Evolutionary conservation across 2,329 filamentous ascomycete genomes (phyloP), one percentile per base, ranked within the genome.

Genomic region (Cryphonectria nitschkei): DNA sequence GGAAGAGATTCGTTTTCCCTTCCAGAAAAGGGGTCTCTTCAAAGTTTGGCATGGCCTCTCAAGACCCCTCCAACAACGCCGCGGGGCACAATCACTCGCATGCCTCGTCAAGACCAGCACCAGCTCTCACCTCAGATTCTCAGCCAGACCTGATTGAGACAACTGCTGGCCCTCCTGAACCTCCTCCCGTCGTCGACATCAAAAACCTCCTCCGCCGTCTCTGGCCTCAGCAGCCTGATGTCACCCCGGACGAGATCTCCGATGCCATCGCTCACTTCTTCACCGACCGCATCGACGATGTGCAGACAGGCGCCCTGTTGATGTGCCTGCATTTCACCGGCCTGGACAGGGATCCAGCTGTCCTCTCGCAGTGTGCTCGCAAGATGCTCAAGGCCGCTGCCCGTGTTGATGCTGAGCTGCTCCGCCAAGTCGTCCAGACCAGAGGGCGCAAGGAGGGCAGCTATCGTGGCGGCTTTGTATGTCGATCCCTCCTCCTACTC

Each of bases 311-410:
- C 68, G 92, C 95, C 54, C 86, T 99, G 69, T 86, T 98, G 67
- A 98, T 96, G 78, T 93, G 94, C 68, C 86, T 99, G 62, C 95
- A 98, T 82, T 98, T 97, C 75, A 97, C 94, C 1, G 90, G 91
- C 71, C 89, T 94, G 80, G 96, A 98, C 80, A 89, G 92, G 74
- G 89, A 92, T 74, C 89, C 95, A 37, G 93, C 96, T 77, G 93
- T 99, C 56, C 89, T 99, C 75, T 93, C 93, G 69, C 91, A 91
- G 83, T 95, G 94, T 76, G 95, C 95, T 5, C 84, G 87, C 62
- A 90, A 90, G 68, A 98, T 99, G 95, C 88, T 94, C 74, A 86
- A 88, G 70, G 94, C 93, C 32, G 93, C 94, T 1, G 89, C 90
- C 14, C 85, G 86, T 62, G 89, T 97, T 71, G 92, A 97, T 73